These are phyloP conservation scores for Neonothopanus nambi DNA, from an alignment of 1,284 basidiomycete genomes.

Conservation along the genomic window DNA sequence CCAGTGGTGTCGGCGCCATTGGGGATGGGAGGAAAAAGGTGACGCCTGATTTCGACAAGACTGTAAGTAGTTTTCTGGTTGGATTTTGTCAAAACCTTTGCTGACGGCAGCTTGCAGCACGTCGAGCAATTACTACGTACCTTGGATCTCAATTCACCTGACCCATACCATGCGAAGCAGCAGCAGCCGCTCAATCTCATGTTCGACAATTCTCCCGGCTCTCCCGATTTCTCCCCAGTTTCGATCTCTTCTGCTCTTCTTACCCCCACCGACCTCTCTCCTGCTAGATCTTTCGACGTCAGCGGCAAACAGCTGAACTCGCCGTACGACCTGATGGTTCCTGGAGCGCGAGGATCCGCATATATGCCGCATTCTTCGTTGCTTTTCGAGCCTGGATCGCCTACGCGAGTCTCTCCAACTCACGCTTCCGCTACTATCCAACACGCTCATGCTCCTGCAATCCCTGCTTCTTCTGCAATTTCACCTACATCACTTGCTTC, in stretches of 20 bases:
- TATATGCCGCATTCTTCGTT: slow-evolving; percentile 11
- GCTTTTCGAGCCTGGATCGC: slow-evolving; percentile 19
- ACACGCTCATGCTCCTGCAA: slow-evolving; percentile 3
- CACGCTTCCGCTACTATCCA: slow-evolving; percentile 7
- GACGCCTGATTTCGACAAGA: slow-evolving; percentile 50
- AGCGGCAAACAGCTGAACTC: slow-evolving; percentile 18
- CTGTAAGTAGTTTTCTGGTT: slow-evolving; percentile 39
- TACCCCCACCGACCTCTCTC: slow-evolving; percentile 27
- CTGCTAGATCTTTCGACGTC: slow-evolving; percentile 14
- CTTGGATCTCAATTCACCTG: slow-evolving; percentile 72
- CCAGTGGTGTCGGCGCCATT: slow-evolving; percentile 65
- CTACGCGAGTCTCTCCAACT: slow-evolving; percentile 15
- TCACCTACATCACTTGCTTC: slow-evolving; percentile 13
- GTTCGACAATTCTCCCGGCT: slow-evolving; percentile 44
- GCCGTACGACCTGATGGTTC: slow-evolving; percentile 15
- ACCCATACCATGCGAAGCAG: slow-evolving; percentile 41
- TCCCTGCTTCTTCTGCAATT: neutral
- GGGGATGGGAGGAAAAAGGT: slow-evolving; percentile 72
- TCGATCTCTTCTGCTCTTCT: slow-evolving; percentile 26
- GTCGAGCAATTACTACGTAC: slow-evolving; percentile 76
- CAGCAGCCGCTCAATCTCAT: slow-evolving; percentile 46
- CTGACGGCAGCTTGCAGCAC: slow-evolving; percentile 45
- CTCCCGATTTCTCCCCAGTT: slow-evolving; percentile 36
- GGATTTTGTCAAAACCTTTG: slow-evolving; percentile 25
- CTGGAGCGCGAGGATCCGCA: slow-evolving; percentile 6